phyloP scores from a whole-genome alignment of 306 rosid species.

The Dryas drummondii region DNA sequence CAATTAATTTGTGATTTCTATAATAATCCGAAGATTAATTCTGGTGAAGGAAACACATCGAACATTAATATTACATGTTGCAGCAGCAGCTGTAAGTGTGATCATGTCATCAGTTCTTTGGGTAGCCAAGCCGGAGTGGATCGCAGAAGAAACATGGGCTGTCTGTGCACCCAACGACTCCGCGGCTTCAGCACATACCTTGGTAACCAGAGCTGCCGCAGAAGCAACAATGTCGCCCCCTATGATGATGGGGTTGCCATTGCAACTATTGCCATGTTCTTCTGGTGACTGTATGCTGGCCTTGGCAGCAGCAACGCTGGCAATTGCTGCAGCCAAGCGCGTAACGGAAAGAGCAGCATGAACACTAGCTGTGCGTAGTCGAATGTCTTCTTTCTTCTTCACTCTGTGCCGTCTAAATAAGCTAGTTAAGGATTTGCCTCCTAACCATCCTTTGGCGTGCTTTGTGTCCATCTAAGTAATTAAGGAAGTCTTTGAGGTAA shows the following conservation, averaged over 20 bases:
- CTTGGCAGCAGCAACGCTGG: conserved; percentile 24
- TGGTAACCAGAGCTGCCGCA: conserved; percentile 30
- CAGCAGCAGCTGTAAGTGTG: conserved; percentile 29
- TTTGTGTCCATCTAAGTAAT: background rate
- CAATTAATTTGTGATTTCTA: background rate
- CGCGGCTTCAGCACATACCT: conserved; percentile 30
- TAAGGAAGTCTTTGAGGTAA: background rate
- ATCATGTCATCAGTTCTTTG: conserved; percentile 17
- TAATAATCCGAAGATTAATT: background rate
- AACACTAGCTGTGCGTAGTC: conserved; percentile 25
- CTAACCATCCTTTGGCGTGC: conserved; percentile 4
- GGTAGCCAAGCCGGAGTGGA: conserved; percentile 30
- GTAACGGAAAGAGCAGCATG: conserved; percentile 32
- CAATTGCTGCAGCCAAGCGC: conserved; percentile 31
- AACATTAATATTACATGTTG: conserved; percentile 14
- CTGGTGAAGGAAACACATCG: background rate
- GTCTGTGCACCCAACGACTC: conserved; percentile 28
- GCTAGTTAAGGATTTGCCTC: conserved; percentile 10
- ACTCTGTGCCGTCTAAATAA: background rate
- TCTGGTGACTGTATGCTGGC: conserved; percentile 4
- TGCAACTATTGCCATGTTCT: background rate
- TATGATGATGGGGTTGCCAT: background rate
- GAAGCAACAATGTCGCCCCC: conserved; percentile 20
- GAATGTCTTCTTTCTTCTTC: conserved; percentile 23
- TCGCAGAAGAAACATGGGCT: conserved; percentile 22